These are phyloP conservation scores for Elasticomyces elasticus DNA, from an alignment of 495 filamentous ascomycete genomes.

Conservation along the genomic window DNA sequence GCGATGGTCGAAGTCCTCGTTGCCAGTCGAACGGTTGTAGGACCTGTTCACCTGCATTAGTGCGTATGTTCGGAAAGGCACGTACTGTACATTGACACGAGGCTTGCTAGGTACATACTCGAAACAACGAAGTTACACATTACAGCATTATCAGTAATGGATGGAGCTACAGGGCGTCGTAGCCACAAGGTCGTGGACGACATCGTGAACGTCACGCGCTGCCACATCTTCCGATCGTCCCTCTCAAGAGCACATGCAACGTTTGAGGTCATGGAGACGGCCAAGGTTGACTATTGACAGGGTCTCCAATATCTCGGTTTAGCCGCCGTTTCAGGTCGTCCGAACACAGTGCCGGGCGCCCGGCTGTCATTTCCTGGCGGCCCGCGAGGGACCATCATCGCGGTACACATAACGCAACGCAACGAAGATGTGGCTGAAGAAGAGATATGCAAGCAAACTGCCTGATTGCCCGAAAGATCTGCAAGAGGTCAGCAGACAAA, in stretches of 20 bases:
- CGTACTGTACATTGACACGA: background rate
- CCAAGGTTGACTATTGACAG: background rate
- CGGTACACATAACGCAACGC: too few species aligned
- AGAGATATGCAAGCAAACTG: too few species aligned
- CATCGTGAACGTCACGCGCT: too few species aligned
- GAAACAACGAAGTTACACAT: background rate
- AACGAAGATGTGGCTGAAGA: too few species aligned
- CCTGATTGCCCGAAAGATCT: background rate
- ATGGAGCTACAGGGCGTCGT: too few species aligned
- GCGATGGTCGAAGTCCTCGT: background rate
- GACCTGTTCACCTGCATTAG: background rate
- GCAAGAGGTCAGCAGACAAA: background rate
- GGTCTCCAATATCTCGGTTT: background rate
- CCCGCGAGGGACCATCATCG: too few species aligned
- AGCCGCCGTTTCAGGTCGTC: background rate
- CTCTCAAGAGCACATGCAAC: too few species aligned
- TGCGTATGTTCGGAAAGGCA: background rate
- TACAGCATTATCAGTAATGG: background rate
- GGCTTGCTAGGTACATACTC: background rate
- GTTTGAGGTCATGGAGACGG: background rate
- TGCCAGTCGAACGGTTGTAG: background rate
- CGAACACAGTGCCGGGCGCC: too few species aligned
- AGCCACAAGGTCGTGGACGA: too few species aligned
- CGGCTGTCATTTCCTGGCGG: too few species aligned
- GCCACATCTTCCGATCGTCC: too few species aligned